Conservation (phyloP, 2,329 filamentous ascomycete genomes). For the Capronia coronata region DNA sequence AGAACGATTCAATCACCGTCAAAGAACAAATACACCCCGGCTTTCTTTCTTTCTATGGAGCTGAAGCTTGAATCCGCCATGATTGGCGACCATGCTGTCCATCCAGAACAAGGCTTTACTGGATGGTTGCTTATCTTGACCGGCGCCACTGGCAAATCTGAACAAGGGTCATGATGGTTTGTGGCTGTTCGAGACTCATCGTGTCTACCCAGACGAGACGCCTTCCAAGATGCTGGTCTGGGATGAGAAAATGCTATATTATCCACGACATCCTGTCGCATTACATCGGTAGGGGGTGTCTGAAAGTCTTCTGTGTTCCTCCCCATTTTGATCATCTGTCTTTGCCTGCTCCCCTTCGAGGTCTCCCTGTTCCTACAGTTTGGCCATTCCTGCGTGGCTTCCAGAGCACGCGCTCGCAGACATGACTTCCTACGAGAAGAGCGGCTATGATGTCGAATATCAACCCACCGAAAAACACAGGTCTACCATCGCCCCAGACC, state of each 20-base stretch:
- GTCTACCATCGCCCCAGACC: slow-evolving; percentile 29
- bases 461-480: slow-evolving; percentile 24
- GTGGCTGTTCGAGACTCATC: not conserved
- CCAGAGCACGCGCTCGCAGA: not conserved
- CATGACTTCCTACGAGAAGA: slow-evolving; percentile 20
- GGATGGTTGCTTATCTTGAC: slow-evolving; percentile 2
- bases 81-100: not conserved
- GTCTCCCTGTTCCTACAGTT: not conserved
- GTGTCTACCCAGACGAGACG: not conserved
- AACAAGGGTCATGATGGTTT: not conserved
- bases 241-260: not conserved
- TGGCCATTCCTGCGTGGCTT: not conserved
- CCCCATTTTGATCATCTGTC: not conserved
- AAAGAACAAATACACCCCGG: not conserved
- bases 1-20: too few species aligned
- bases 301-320: not conserved
- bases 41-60: not conserved
- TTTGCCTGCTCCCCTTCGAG: not conserved
- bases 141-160: not conserved
- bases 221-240: not conserved
- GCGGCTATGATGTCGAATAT: slow-evolving; percentile 22
- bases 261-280: not conserved
- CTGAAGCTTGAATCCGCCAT: not conserved
- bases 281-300: too few species aligned
- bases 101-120: not conserved